Base-by-base conservation (phyloP, 2,329 filamentous ascomycete species). In the Metarhizium robertsii region DNA sequence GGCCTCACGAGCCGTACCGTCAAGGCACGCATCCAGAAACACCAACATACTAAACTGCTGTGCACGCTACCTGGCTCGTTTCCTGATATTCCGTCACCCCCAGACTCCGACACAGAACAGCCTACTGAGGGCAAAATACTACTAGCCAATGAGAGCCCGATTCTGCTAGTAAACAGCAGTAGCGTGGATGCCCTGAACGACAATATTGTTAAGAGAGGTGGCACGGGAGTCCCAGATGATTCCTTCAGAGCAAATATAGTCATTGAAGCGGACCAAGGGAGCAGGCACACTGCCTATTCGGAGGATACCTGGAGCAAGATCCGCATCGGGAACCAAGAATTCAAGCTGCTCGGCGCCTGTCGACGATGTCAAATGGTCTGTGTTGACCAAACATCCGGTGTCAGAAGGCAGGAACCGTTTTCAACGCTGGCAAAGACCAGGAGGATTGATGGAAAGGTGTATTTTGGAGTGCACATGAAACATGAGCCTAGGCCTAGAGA, bases 331-430 rank as follows among this genome's bases (percentile, higher is more conserved):
- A 62, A 69, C 2, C 78, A 85, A 57, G 69, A 72, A 10, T 88
- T 90, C 63, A 77, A 87, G 58, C 82, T 95, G 64, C 73, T 97
- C 4, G 92, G 92, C 0, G 82, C 88, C 3, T 99, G 94, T 65
- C 82, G 90, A 58, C 78, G 94, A 57, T 99, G 94, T 63, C 91
- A 96, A 68, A 97, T 99, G 92, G 87, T 99, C 10, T 96, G 92
- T 67, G 83, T 97, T 49, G 86, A 99, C 65, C 94, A 96, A 68
- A 76, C 84, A 50, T 96, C 87, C 13, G 91, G 85, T 0, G 78
- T 84, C 59, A 88, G 84, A 67, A 83, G 85, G 60, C 84, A 90
- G 59, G 94, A 97, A 69, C 94, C 94, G 0, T 95, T 94, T 66
- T 81, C 88, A 3, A 96, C 91, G 1, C 73, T 99, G 57, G 86